These are phyloP conservation scores for Trametes maxima DNA, from an alignment of 768 basidiomycete species.

Conservation along the genomic window DNA sequence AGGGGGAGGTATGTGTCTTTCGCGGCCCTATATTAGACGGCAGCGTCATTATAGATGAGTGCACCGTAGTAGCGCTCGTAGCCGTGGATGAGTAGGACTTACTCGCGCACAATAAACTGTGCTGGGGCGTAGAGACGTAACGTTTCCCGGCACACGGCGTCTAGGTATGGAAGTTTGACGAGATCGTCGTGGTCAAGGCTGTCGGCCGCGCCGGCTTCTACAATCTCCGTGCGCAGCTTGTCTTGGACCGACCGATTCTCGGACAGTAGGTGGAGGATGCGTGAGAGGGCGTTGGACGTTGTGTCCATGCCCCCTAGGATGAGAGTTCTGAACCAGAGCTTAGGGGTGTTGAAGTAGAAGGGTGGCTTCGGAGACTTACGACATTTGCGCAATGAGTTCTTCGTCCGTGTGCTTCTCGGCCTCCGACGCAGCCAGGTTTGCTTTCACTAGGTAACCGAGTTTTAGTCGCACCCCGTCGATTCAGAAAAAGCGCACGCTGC, in stretches of 20 bases:
- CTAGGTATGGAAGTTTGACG: slow-evolving; percentile 57
- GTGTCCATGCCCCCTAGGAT: slow-evolving; percentile 31
- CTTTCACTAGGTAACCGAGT: slow-evolving; percentile 8
- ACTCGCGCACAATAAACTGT: not conserved
- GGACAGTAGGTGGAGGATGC: slow-evolving; percentile 28
- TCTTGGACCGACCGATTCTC: slow-evolving; percentile 37
- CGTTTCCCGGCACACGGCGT: slow-evolving; percentile 60
- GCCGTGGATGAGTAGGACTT: too few relatives aligned
- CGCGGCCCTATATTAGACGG: slow-evolving; percentile 26
- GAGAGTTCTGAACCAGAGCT: slow-evolving; percentile 17
- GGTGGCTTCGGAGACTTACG: slow-evolving; percentile 1
- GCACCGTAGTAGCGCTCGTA: too few relatives aligned
- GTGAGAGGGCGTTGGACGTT: slow-evolving; percentile 26
- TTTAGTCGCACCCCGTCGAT: not conserved
- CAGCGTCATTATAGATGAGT: too few relatives aligned
- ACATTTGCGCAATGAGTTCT: slow-evolving; percentile 21
- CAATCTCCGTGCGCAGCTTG: slow-evolving; percentile 31
- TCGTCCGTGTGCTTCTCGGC: slow-evolving; percentile 14
- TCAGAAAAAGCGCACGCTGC: slow-evolving; percentile 6
- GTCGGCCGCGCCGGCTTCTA: slow-evolving; percentile 29
- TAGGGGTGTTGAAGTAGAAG: not conserved
- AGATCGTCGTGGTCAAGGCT: slow-evolving; percentile 30
- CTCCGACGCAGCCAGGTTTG: slow-evolving; percentile 15
- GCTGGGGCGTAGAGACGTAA: slow-evolving; percentile 45
- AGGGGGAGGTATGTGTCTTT: slow-evolving; percentile 45